Evolutionary conservation across 495 filamentous ascomycete species (phyloP), one percentile per base, ranked within the genome.

Genomic region (Xylaria cubensis): DNA sequence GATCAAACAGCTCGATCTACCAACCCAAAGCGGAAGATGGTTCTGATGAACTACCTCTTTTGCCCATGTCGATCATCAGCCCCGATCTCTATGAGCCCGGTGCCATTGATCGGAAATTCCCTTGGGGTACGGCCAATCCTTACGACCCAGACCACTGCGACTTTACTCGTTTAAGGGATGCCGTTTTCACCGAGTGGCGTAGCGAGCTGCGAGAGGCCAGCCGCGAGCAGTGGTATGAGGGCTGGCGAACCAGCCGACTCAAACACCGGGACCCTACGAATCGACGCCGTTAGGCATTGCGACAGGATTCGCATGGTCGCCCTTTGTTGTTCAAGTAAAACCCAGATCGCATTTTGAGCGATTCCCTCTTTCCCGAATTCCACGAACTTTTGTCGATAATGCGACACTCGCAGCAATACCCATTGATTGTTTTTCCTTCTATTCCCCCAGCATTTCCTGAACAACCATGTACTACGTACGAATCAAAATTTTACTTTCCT

Each of bases 51-150:
- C 68, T 81, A 48, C 86, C 87, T n/a, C 87, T 87, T 76, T 85
- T 98, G 55, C 96, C 96, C 2, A 88, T 98, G 78, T 96, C 94
- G n/a, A 93, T 97, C 78, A 89, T 98, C 76, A 96, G 93, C 39
- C 96, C 96, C 1, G 96, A 99, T 77, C 88, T 90, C 41, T 95
- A 97, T 82, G 94, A 96, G 75, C 88, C 93, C 51, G 88, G 86
- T 24, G 86, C 90, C 51, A 81, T 95, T 65, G 96, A 95, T 21
- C 90, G 96, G 64, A 90, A 89, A 59, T 99, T 98, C 76, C 93
- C 97, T 5, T 99, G 96, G 96, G 96, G 96, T 24, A 95, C 97
- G 77, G 96, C 96, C 13, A 93, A 97, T 76, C 96, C 96, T 0
- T 93, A 94, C 83, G 89, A 98, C 76, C 84, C 91, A 42, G 90